A percentile compares a stretch with the other conserved stretches of the same genome.
Evolutionary conservation across 2,329 filamentous ascomycete genomes (phyloP).

Genomic region (Aspergillus uvarum): DNA sequence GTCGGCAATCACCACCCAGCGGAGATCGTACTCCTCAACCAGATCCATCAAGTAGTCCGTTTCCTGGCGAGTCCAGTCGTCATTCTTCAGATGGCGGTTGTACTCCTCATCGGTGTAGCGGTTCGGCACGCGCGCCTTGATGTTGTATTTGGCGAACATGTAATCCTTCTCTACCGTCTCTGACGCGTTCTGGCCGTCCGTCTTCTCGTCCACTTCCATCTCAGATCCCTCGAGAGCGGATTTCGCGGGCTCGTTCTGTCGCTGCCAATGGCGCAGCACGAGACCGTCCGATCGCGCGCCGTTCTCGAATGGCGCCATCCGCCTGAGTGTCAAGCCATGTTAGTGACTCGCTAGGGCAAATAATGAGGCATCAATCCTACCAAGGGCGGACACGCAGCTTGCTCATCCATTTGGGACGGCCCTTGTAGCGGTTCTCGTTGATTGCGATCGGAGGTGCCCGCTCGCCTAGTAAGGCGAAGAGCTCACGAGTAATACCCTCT

Average conservation of each 20-base stretch:
- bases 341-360: background rate
- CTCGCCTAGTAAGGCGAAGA: slow-evolving; percentile 53
- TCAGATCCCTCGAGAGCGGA: slow-evolving; percentile 37
- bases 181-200: slow-evolving; percentile 35
- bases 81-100: slow-evolving; percentile 66
- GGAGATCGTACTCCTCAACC: slow-evolving; percentile 75
- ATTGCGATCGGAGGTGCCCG: slow-evolving; percentile 54
- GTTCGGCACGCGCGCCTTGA: slow-evolving; percentile 71
- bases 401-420: slow-evolving; percentile 48
- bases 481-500: slow-evolving; percentile 53
- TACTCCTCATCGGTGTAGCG: slow-evolving; percentile 85
- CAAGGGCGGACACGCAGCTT: slow-evolving; percentile 46
- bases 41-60: slow-evolving; percentile 85
- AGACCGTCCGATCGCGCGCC: slow-evolving; percentile 72
- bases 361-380: slow-evolving; percentile 32
- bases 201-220: slow-evolving; percentile 41
- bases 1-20: slow-evolving; percentile 90
- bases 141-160: slow-evolving; percentile 82
- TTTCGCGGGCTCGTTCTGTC: slow-evolving; percentile 55
- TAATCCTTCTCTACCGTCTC: slow-evolving; percentile 48
- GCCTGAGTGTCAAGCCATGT: slow-evolving; percentile 55
- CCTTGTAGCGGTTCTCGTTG: slow-evolving; percentile 54
- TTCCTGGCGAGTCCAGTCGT: slow-evolving; percentile 87
- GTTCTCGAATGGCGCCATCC: slow-evolving; percentile 70
- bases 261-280: slow-evolving; percentile 76